Conservation (phyloP, 306 rosid genomes). For the Trichosanthes cucumerina region DNA sequence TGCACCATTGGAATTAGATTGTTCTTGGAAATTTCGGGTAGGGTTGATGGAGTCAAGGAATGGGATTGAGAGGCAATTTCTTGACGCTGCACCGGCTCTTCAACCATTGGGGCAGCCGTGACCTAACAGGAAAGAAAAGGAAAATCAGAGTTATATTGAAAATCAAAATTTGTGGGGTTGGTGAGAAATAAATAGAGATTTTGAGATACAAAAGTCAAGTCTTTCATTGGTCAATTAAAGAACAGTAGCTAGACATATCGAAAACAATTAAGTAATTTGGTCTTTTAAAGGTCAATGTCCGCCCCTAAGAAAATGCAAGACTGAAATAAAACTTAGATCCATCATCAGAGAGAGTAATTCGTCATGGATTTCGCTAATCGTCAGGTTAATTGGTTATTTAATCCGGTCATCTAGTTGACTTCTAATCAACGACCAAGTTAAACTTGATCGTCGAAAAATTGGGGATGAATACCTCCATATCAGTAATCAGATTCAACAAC, state of each 20-base stretch:
- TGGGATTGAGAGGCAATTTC: conserved; percentile 39
- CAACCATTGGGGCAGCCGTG: conserved; percentile 54
- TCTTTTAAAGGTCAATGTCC: not conserved
- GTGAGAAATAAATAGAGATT: not conserved
- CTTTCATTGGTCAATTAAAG: not conserved
- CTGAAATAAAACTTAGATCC: not conserved
- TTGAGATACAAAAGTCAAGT: not conserved
- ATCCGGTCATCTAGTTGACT: not conserved
- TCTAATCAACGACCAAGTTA: not conserved
- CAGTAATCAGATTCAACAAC: conserved; percentile 2
- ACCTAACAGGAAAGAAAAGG: conserved; percentile 35
- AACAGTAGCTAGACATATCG: not conserved
- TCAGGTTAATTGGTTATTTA: not conserved
- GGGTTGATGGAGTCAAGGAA: conserved; percentile 26
- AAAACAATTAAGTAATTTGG: not conserved
- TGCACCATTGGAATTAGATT: conserved; percentile 40
- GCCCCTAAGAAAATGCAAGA: not conserved
- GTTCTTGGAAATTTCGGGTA: conserved; percentile 32
- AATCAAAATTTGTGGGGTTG: conserved; percentile 4
- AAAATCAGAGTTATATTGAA: not conserved
- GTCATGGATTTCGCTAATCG: not conserved
- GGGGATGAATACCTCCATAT: not conserved
- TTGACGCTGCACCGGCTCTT: conserved; percentile 45
- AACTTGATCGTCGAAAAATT: not conserved
- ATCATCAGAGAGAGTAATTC: not conserved